phyloP scores from a whole-genome alignment of 441 rosid genomes.

The Pelargonium citronellum region DNA sequence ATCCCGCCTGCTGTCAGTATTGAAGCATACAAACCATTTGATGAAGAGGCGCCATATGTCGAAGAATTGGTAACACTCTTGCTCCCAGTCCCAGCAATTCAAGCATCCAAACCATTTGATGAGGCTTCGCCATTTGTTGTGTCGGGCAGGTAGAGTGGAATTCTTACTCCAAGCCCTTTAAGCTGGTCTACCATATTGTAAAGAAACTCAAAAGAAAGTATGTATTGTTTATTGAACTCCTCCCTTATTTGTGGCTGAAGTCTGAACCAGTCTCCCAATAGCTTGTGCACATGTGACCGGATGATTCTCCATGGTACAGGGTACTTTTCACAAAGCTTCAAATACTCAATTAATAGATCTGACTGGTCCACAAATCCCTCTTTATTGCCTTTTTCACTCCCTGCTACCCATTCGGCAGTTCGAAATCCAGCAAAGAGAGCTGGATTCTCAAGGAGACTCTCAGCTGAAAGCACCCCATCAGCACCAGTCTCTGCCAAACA shows the following conservation, averaged over 20 bases:
- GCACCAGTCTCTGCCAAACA: constrained; percentile 67
- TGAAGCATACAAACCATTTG: too few species aligned
- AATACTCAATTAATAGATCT: constrained; percentile 60
- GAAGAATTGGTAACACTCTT: too few species aligned
- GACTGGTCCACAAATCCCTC: constrained; percentile 69
- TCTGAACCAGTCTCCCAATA: constrained; percentile 84
- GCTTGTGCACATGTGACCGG: constrained; percentile 74
- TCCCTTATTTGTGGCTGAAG: constrained; percentile 69
- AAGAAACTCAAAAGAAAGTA: constrained; percentile 71
- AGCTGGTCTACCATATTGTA: constrained; percentile 56
- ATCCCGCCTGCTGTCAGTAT: too few species aligned
- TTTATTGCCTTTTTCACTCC: constrained; percentile 40
- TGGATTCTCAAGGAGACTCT: constrained; percentile 87
- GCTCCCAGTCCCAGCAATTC: too few species aligned
- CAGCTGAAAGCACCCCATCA: constrained; percentile 92
- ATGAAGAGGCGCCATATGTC: too few species aligned
- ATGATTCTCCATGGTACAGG: constrained; percentile 91
- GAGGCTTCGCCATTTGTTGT: constrained; percentile 7
- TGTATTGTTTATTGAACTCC: constrained; percentile 58
- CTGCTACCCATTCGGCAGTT: constrained; percentile 53
- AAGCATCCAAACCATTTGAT: constrained; percentile 22
- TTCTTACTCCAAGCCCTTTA: constrained; percentile 49
- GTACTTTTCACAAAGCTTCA: constrained; percentile 71
- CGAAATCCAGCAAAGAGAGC: constrained; percentile 77
- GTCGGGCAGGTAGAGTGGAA: constrained; percentile 60